phyloP scores from a whole-genome alignment of 108 stramenopile genomes.

The Fistulifera pelliculosa region DNA sequence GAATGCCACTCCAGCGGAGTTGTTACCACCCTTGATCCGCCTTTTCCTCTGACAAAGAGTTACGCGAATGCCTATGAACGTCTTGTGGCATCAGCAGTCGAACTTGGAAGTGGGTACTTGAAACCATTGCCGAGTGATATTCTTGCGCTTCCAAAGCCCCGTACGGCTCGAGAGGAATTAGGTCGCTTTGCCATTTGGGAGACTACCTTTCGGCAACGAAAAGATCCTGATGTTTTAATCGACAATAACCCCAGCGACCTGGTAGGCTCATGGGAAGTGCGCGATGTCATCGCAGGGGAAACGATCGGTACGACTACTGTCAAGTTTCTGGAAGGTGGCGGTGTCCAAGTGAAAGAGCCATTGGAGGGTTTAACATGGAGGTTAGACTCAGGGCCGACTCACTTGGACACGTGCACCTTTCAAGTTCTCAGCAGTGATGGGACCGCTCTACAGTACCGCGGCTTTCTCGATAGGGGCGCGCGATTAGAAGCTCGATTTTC shows the following conservation, averaged over 20 bases:
- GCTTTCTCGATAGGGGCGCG: slow-evolving; percentile 80
- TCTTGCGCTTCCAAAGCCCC: slow-evolving; percentile 47
- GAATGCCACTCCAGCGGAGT: slow-evolving; percentile 64
- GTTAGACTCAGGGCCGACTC: slow-evolving; percentile 83
- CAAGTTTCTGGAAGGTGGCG: slow-evolving; percentile 44
- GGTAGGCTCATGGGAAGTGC: slow-evolving; percentile 70
- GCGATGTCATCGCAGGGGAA: slow-evolving; percentile 69
- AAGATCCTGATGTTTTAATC: slow-evolving; percentile 18
- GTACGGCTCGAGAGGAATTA: slow-evolving; percentile 63
- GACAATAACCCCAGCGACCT: slow-evolving; percentile 65
- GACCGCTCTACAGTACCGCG: slow-evolving; percentile 73
- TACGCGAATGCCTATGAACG: slow-evolving; percentile 72
- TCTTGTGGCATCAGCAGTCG: slow-evolving; percentile 52
- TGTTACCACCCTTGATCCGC: slow-evolving; percentile 45
- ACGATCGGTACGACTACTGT: slow-evolving; percentile 64
- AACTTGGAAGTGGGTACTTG: slow-evolving; percentile 76
- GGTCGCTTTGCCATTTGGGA: slow-evolving; percentile 82
- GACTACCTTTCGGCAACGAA: slow-evolving; percentile 42
- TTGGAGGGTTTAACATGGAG: slow-evolving; percentile 80
- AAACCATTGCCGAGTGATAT: slow-evolving; percentile 33
- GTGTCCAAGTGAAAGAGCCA: slow-evolving; percentile 51
- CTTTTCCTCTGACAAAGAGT: slow-evolving; percentile 42
- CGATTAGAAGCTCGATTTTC: slow-evolving; percentile 76
- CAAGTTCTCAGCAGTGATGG: slow-evolving; percentile 69
- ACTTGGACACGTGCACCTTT: slow-evolving; percentile 85